Conservation (phyloP, 2,329 filamentous ascomycete genomes). For the Stagonosporopsis vannaccii region DNA sequence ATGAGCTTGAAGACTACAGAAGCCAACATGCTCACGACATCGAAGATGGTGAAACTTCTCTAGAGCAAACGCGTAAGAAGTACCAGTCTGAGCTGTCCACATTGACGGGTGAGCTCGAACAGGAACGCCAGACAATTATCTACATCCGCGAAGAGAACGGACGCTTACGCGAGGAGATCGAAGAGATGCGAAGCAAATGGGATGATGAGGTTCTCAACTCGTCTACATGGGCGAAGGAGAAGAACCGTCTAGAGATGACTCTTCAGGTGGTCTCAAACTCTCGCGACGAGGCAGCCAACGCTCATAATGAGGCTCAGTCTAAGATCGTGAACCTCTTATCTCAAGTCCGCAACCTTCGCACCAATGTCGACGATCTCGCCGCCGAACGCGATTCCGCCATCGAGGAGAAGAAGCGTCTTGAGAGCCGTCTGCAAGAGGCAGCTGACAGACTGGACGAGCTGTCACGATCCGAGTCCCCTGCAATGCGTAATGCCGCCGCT, state of each 20-base stretch:
- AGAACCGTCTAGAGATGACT: constrained; percentile 87
- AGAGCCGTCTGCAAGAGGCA: constrained; percentile 84
- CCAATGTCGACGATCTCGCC: constrained; percentile 83
- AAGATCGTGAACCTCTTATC: constrained; percentile 91
- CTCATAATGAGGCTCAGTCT: constrained; percentile 92
- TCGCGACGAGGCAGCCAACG: constrained; percentile 90
- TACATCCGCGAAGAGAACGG: constrained; percentile 84
- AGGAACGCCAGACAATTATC: constrained; percentile 89
- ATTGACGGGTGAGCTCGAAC: constrained; percentile 88
- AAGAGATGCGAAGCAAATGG: constrained; percentile 95
- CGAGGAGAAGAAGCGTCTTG: constrained; percentile 89
- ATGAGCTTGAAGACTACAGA: constrained; percentile 96
- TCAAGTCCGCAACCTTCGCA: constrained; percentile 84
- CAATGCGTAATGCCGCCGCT: constrained; percentile 86
- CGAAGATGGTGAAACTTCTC: constrained; percentile 92
- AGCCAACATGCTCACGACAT: constrained; percentile 95
- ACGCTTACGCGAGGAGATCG: constrained; percentile 91
- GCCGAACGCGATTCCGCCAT: constrained; percentile 84
- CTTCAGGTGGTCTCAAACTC: constrained; percentile 87
- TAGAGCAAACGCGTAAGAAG: constrained; percentile 97
- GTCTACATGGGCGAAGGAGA: constrained; percentile 98
- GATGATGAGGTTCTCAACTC: constrained; percentile 98
- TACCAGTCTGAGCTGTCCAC: constrained; percentile 93
- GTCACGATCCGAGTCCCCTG: constrained; percentile 82
- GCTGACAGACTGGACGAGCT: constrained; percentile 89